Conservation (phyloP, 1,284 basidiomycete genomes). For the Bjerkandera adusta region DNA sequence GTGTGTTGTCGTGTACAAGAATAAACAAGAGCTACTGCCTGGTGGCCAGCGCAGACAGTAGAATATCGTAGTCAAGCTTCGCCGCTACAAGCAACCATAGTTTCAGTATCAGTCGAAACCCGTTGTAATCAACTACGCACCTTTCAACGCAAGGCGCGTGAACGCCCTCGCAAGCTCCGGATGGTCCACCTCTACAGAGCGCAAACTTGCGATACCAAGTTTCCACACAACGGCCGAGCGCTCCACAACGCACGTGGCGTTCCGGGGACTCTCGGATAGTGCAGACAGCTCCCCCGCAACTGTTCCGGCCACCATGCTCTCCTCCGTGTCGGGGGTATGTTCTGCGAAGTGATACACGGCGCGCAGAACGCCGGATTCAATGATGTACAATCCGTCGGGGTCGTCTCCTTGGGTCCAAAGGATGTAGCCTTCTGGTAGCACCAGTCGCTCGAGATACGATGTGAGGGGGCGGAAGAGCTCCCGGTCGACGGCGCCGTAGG, state of each 20-base stretch:
- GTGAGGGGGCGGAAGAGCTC: conserved; percentile 56
- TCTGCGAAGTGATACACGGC: conserved; percentile 79
- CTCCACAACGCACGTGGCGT: conserved; percentile 86
- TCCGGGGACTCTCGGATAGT: conserved; percentile 72
- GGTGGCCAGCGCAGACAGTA: conserved; percentile 71
- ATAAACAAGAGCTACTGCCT: too few species aligned
- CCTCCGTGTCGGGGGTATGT: conserved; percentile 65
- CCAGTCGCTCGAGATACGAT: conserved; percentile 70
- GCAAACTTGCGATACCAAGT: conserved; percentile 57
- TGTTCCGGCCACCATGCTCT: conserved; percentile 92
- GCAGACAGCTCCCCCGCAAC: conserved; percentile 88
- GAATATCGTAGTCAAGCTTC: conserved; percentile 76
- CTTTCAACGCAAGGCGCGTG: conserved; percentile 74
- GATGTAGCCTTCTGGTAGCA: conserved; percentile 55
- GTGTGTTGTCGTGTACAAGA: too few species aligned
- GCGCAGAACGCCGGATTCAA: conserved; percentile 81
- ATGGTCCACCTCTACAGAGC: conserved; percentile 60
- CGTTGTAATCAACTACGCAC: conserved; percentile 42
- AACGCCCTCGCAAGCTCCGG: conserved; percentile 68
- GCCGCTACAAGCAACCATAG: conserved; percentile 49
- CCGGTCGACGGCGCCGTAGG: conserved; percentile 53
- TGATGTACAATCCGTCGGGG: conserved; percentile 83
- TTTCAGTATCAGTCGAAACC: not conserved
- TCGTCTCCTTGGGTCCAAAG: conserved; percentile 78
- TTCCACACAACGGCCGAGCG: conserved; percentile 79